Evolutionary conservation across 1,284 basidiomycete species (phyloP).

Genomic region (Ustilago shanxiensis): DNA sequence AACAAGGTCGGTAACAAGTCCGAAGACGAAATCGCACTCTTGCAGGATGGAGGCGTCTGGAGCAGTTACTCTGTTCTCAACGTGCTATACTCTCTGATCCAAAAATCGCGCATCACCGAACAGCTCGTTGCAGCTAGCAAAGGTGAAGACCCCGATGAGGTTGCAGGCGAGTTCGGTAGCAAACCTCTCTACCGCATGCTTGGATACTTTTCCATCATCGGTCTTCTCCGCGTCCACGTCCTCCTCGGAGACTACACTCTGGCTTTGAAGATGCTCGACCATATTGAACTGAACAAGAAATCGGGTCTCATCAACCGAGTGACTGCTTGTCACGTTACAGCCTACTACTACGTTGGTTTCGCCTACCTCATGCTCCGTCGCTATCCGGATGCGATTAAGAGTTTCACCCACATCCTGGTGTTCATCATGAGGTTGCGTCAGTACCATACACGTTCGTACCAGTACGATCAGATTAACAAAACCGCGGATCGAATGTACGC

Average conservation of each 20-base stretch:
- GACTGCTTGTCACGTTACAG: slow-evolving; percentile 78
- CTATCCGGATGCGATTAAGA: slow-evolving; percentile 93
- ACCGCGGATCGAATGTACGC: slow-evolving; percentile 98
- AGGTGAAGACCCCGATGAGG: slow-evolving; percentile 81
- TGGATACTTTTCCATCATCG: slow-evolving; percentile 95
- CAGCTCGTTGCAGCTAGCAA: slow-evolving; percentile 85
- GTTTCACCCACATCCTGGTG: slow-evolving; percentile 91
- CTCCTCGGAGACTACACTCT: slow-evolving; percentile 95
- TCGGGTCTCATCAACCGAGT: slow-evolving; percentile 64
- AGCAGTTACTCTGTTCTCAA: slow-evolving; percentile 97
- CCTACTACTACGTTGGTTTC: slow-evolving; percentile 95
- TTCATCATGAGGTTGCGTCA: slow-evolving; percentile 73
- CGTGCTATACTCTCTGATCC: slow-evolving; percentile 96
- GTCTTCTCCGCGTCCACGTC: slow-evolving; percentile 93
- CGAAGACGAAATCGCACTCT: slow-evolving; percentile 79
- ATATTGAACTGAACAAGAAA: slow-evolving; percentile 77
- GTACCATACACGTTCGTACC: slow-evolving; percentile 94
- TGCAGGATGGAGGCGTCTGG: slow-evolving; percentile 77
- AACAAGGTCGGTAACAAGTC: slow-evolving; percentile 86
- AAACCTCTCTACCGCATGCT: slow-evolving; percentile 92
- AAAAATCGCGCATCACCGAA: slow-evolving; percentile 95
- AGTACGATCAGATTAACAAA: slow-evolving; percentile 98
- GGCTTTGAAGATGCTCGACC: slow-evolving; percentile 93
- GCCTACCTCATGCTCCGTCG: slow-evolving; percentile 94
- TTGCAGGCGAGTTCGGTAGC: slow-evolving; percentile 90